Base-by-base conservation (phyloP, 2,329 filamentous ascomycete species). In the Setomelanomma holmii region DNA sequence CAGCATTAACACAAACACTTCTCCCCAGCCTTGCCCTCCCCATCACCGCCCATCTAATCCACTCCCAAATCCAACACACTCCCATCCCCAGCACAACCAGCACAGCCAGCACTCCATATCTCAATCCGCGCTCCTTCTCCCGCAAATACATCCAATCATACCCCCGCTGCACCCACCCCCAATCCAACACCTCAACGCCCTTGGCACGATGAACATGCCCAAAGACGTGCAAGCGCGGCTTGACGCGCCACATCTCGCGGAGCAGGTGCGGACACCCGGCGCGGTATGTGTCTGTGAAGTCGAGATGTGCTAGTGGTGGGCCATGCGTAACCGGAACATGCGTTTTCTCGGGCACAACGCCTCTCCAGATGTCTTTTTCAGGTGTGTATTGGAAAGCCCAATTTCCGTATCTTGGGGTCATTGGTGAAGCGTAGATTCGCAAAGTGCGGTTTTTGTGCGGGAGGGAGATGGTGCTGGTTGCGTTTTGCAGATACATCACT, bases 321-420 rank as follows among this genome's bases (percentile, higher is more conserved):
- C 84, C 85, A 67, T 96, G 91, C 0, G 91, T 93, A 40, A 96
- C 75, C 7, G 96, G 80, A 45, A 96, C 83, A 60, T 95, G 90
- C 0, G 86, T 88, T 58, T 87, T 84, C 0, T 75, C 68, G 0
- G 90, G 90, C 1, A 96, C 78, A 12, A 82, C 86, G 50, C 82
- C 81, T 2, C 80, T 77, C 90, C 90, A 96, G 0, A 86, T 85
- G 57, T 90, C 83, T 20, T 38, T 5, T 12, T 39, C 10, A 14
- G 81, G 76, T 2, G 80, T 77, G 67, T 95, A 93, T 68, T 92
- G 89, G 65, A 93, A 93, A n/a, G 83, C 91, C 77, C 89, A 88
- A 17, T 87, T 83, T 8, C 90, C 88, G 67, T 89, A 88, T 51
- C 80, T 76, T 1, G 91, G 91, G 57, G 95, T 86, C 59, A 90